Base-by-base conservation (phyloP, 768 basidiomycete genomes). In the Pleurotus eryngii region DNA sequence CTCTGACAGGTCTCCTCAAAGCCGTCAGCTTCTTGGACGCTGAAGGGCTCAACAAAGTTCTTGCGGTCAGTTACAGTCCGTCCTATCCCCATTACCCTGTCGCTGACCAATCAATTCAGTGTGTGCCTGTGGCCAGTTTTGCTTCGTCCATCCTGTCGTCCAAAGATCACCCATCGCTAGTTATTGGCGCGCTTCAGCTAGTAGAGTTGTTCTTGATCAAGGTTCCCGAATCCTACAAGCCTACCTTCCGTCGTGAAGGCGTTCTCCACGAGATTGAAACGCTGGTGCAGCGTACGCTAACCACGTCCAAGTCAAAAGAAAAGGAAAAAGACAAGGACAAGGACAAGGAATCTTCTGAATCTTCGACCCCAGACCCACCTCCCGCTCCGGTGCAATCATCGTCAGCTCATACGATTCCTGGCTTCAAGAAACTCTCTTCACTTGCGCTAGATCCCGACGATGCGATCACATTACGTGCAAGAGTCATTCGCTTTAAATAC, bases 111-210 rank as follows among this genome's bases (percentile, higher is more conserved):
- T 54, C 59, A 50, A 37, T 58, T 60, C 64, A 98, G 95, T 86
- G 83, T 66, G 96, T 99, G 4, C 95, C 97, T 9, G 84, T 99
- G 49, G 93, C 97, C 1, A 92, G 92, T 68, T 98, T 98, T 70
- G 86, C 95, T 1, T 95, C 94, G 0, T 93, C 93, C 0, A 92
- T 98, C 55, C 72, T 98, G 37, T 97, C 96, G 0, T 92, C 92
- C 0, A 90, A 87, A 64, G 97, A 99, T 68, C 92, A 95, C 60
- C 85, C 90, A 1, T 82, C 86, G 0, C 81, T 96, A 45, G 89
- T 97, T 35, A 87, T 92, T 39, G 87, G 87, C 38, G 95, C 93
- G 3, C 78, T 98, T 2, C 97, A 98, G 67, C 83, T 99, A 22
- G 93, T 97, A 26, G 97, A 98, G 64, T 75, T 98, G 22, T 83